Conservation (phyloP, 805 yeast genomes). For the Brettanomyces sp. region DNA sequence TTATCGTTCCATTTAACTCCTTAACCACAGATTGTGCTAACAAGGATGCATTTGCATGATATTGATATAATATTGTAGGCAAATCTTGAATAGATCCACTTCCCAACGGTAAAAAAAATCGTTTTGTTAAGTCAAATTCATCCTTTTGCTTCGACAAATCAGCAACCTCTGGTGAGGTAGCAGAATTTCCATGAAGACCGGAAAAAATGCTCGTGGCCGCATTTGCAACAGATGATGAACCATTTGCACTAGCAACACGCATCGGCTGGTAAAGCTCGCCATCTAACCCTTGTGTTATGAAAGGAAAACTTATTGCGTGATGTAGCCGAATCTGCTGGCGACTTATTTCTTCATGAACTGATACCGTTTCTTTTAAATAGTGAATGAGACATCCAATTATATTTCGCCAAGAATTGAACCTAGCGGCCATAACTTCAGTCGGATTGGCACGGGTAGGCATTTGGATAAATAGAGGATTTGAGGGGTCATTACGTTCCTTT, state of each 20-base stretch:
- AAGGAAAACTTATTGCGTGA: slow-evolving; percentile 58
- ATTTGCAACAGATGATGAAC: slow-evolving; percentile 2
- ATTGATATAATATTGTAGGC: slow-evolving; percentile 50
- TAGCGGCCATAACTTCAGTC: slow-evolving; percentile 73
- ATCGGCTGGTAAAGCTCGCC: slow-evolving; percentile 30
- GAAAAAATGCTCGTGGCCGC: slow-evolving; percentile 7
- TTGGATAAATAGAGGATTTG: slow-evolving; percentile 38
- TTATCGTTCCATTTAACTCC: slow-evolving; percentile 50
- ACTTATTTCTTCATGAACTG: slow-evolving; percentile 81
- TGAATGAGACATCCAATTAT: slow-evolving; percentile 65
- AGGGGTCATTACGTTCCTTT: slow-evolving; percentile 27
- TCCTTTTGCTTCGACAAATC: slow-evolving; percentile 17
- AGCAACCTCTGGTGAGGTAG: slow-evolving; percentile 7
- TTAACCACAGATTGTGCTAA: slow-evolving; percentile 49
- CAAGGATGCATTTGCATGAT: slow-evolving; percentile 49
- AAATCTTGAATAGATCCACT: slow-evolving; percentile 76
- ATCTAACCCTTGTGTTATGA: slow-evolving; percentile 35
- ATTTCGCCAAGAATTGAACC: slow-evolving; percentile 82
- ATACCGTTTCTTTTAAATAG: slow-evolving; percentile 70
- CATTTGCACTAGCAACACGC: slow-evolving; percentile 13
- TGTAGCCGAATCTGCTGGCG: slow-evolving; percentile 75
- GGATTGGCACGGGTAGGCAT: slow-evolving; percentile 65
- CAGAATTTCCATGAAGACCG: slow-evolving; percentile 4
- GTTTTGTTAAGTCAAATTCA: slow-evolving; percentile 27
- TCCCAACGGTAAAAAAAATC: slow-evolving; percentile 69